These are phyloP conservation scores for Thymus quinquecostatus DNA, from an alignment of 257 asterid species.

Conservation along the genomic window DNA sequence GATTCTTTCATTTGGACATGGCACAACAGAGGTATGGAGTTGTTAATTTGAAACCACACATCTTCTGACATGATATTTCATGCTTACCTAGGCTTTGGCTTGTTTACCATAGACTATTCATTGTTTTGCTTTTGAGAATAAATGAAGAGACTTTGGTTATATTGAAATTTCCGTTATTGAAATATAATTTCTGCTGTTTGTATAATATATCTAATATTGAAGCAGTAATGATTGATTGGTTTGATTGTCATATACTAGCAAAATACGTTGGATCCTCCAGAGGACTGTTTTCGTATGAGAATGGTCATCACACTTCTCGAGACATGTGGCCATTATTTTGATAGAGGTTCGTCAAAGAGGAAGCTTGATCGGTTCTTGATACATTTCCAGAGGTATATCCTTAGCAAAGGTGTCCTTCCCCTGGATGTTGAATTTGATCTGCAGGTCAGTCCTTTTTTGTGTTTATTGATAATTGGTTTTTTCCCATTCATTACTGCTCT, in stretches of 20 bases:
- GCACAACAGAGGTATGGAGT: conserved; percentile 78
- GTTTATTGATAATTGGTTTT: not conserved
- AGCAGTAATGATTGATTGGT: conserved; percentile 31
- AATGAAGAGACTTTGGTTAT: conserved; percentile 4
- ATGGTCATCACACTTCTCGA: conserved; percentile 91
- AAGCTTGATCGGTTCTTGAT: conserved; percentile 95
- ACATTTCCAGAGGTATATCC: conserved; percentile 90
- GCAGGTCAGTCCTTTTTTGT: conserved; percentile 68
- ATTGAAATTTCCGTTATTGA: not conserved
- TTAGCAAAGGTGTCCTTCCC: conserved; percentile 82
- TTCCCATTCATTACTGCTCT: conserved; percentile 19
- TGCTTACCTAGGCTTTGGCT: conserved; percentile 20
- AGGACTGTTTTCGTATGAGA: conserved; percentile 96
- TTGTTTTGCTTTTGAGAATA: conserved; percentile 21
- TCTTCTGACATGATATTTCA: not conserved
- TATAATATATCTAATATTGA: not conserved
- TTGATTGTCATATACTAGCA: conserved; percentile 61
- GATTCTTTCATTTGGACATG: conserved; percentile 85
- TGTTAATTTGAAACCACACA: conserved; percentile 6
- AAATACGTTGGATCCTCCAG: conserved; percentile 92
- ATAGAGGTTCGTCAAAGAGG: conserved; percentile 94
- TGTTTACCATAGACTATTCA: conserved; percentile 9
- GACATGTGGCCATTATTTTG: conserved; percentile 99
- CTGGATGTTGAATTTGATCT: conserved; percentile 96
- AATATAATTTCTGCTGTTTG: conserved; percentile 8